Percentiles rank a stretch among this genome's conserved stretches.
Conservation (phyloP, 345 rosid genomes). For the Laguncularia racemosa region DNA sequence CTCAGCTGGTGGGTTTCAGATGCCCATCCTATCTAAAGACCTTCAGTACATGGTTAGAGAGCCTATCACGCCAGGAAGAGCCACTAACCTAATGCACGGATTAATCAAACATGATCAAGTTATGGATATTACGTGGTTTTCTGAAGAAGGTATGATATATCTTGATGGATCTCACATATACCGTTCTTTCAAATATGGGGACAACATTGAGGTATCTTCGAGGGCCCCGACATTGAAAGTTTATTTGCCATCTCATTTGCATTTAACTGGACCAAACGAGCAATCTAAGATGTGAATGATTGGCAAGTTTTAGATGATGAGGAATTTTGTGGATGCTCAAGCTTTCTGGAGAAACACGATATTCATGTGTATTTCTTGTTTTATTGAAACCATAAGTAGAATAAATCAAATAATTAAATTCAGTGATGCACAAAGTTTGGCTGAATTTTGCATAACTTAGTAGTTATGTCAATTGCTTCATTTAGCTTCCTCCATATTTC, state of each 20-base stretch:
- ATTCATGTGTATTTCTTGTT: too few relatives aligned
- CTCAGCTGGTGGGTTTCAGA: conserved; percentile 76
- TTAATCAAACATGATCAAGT: conserved; percentile 37
- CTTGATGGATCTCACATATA: conserved; percentile 70
- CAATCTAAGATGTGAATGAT: conserved; percentile 1
- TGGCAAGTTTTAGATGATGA: background rate
- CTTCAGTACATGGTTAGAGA: conserved; percentile 90
- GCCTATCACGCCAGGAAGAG: conserved; percentile 51
- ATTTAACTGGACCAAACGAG: too few relatives aligned
- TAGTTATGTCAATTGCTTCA: too few relatives aligned
- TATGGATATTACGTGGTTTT: conserved; percentile 56
- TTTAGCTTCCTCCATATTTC: too few relatives aligned
- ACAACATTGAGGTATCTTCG: conserved; percentile 52
- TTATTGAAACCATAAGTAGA: too few relatives aligned
- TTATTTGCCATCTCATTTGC: conserved; percentile 42
- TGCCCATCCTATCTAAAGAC: conserved; percentile 65
- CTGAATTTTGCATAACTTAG: too few relatives aligned
- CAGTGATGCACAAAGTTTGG: too few relatives aligned
- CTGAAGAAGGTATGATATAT: conserved; percentile 54
- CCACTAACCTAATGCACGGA: conserved; percentile 56
- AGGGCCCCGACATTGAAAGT: conserved; percentile 59
- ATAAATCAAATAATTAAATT: too few relatives aligned
- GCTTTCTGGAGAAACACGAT: too few relatives aligned
- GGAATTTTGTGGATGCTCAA: background rate
- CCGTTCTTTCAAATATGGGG: conserved; percentile 43